A percentile compares a stretch with the other conserved stretches of the same genome.
These are phyloP conservation scores for Ganoderma lingzhi DNA, from an alignment of 1,284 basidiomycete genomes.

Conservation along the genomic window DNA sequence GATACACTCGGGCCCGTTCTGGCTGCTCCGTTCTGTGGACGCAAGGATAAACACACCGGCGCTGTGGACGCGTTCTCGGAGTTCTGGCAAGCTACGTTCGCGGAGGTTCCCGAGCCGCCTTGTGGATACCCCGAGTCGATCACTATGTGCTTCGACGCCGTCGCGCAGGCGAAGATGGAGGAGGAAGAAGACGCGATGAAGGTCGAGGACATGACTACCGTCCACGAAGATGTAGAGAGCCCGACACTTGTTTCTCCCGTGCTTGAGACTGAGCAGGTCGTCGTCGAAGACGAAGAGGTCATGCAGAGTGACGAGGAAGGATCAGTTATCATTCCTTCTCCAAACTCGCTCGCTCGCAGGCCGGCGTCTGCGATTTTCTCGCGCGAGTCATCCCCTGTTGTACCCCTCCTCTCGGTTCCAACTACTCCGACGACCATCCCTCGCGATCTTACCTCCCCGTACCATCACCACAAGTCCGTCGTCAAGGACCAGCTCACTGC, in stretches of 20 bases:
- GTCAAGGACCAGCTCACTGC: slow-evolving; percentile 17
- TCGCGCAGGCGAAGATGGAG: slow-evolving; percentile 24
- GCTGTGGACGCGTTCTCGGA: slow-evolving; percentile 58
- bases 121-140: slow-evolving; percentile 56
- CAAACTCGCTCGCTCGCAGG: slow-evolving; percentile 26
- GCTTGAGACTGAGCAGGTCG: neutral
- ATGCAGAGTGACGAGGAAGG: slow-evolving; percentile 35
- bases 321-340: slow-evolving; percentile 27
- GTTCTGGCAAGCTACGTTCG: slow-evolving; percentile 63
- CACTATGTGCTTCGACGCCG: slow-evolving; percentile 29
- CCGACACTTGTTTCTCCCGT: neutral
- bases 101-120: slow-evolving; percentile 47
- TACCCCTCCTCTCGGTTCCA: slow-evolving; percentile 14
- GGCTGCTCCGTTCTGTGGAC: slow-evolving; percentile 60
- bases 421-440: slow-evolving; percentile 31
- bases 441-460: slow-evolving; percentile 37
- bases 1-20: slow-evolving; percentile 55
- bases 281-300: slow-evolving; percentile 3
- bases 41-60: slow-evolving; percentile 50
- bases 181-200: slow-evolving; percentile 29
- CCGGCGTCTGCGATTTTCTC: slow-evolving; percentile 21
- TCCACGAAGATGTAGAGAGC: slow-evolving; percentile 12
- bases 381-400: slow-evolving; percentile 5
- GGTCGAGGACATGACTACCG: slow-evolving; percentile 28
- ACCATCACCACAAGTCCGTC: slow-evolving; percentile 43